These are phyloP conservation scores for Malus hybrid DNA, from an alignment of 331 rosid genomes.

Conservation along the genomic window DNA sequence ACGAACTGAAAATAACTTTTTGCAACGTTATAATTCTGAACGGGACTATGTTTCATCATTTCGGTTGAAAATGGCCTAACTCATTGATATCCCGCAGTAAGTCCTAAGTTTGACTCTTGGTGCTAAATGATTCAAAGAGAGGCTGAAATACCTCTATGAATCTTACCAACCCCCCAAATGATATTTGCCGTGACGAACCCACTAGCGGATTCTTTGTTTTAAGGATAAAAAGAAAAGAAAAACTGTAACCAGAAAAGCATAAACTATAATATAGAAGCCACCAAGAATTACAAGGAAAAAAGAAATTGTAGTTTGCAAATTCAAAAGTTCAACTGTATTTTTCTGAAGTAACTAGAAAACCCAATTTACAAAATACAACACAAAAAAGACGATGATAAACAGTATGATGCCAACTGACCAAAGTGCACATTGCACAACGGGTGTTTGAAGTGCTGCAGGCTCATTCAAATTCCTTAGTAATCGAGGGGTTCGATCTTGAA, in stretches of 20 bases:
- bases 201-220: too few relatives aligned
- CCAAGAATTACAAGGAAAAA: slow-evolving; percentile 10
- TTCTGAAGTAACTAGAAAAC: slow-evolving; percentile 1
- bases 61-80: too few relatives aligned
- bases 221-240: too few relatives aligned
- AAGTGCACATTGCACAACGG: not conserved
- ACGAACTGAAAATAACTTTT: accelerated
- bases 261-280: not conserved
- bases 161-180: too few relatives aligned
- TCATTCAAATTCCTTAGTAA: slow-evolving; percentile 24
- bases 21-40: accelerated
- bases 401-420: not conserved
- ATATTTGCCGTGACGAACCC: accelerated
- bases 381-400: slow-evolving; percentile 18
- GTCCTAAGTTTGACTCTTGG: too few relatives aligned
- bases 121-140: too few relatives aligned
- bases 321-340: too few relatives aligned
- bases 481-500: slow-evolving; percentile 66
- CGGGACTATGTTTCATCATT: accelerated
- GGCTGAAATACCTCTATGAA: accelerated
- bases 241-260: slow-evolving; percentile 20
- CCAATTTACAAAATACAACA: slow-evolving; percentile 28
- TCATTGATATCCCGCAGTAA: too few relatives aligned
- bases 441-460: not conserved
- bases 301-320: not conserved